A percentile compares a stretch with the other conserved stretches of the same genome.
Evolutionary conservation across 2,329 filamentous ascomycete species (phyloP).

Genomic region (Aspergillus sp.): DNA sequence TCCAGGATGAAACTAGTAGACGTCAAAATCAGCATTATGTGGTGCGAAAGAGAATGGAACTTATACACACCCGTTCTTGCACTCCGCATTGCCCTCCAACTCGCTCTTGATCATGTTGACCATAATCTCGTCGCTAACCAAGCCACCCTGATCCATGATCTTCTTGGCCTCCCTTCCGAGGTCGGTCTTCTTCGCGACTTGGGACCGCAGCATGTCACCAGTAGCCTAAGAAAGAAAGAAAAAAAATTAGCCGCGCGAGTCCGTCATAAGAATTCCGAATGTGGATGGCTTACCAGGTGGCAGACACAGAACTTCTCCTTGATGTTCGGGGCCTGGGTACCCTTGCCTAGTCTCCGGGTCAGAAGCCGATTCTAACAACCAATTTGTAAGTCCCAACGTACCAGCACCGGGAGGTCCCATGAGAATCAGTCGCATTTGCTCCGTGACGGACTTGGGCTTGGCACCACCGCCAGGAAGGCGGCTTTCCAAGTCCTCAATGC

Average conservation of each 20-base stretch:
- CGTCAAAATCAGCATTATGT: constrained; percentile 11
- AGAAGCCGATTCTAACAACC: constrained; percentile 10
- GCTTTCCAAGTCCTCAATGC: constrained; percentile 81
- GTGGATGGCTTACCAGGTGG: constrained; percentile 70
- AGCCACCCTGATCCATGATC: constrained; percentile 98
- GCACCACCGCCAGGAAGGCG: constrained; percentile 61
- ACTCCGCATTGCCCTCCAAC: constrained; percentile 90
- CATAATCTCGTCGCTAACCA: constrained; percentile 98
- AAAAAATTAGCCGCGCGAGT: not conserved
- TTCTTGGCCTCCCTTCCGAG: constrained; percentile 97
- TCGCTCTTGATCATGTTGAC: constrained; percentile 99
- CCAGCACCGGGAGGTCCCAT: constrained; percentile 97
- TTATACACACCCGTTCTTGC: constrained; percentile 80
- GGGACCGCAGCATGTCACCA: constrained; percentile 97
- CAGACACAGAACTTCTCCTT: constrained; percentile 98
- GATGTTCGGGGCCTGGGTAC: constrained; percentile 95
- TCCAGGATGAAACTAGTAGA: constrained; percentile 87
- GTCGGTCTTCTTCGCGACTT: constrained; percentile 95
- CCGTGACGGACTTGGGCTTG: constrained; percentile 50
- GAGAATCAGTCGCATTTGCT: constrained; percentile 89
- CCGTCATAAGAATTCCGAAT: not conserved
- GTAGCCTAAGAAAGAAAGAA: constrained; percentile 67
- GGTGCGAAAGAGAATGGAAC: constrained; percentile 18
- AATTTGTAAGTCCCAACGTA: constrained; percentile 45
- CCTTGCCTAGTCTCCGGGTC: constrained; percentile 70